Evolutionary conservation across 176 grass and related monocot genomes (phyloP), one percentile per base, ranked within the genome.

Genomic region (Chloris gayana): DNA sequence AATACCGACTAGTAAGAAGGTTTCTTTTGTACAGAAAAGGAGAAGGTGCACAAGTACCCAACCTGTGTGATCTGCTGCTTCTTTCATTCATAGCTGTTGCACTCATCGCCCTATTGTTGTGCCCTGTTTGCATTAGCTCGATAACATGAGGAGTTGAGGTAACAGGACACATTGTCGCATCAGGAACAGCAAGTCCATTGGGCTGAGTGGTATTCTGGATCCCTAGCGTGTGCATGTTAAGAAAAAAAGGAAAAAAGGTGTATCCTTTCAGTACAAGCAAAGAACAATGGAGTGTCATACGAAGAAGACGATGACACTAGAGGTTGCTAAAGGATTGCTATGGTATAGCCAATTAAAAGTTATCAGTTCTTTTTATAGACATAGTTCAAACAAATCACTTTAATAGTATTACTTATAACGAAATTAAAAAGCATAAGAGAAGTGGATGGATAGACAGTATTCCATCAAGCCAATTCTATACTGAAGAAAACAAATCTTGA

Each of bases 1-100:
- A 77, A 72, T 82, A 53, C 11, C 49, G 3, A 53, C 39, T 31
- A 49, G 67, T 74, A 80, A 64, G 79, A 65, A 62, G 58, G 59
- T 69, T 44, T 64, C 24, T 63, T 72, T 72, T 33, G 42, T 30
- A 41, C 10, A 73, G 4, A 63, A 64, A 66, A 88, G 69, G 17
- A 63, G 29, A 77, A 84, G 51, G 30, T 49, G 8, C 42, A 45
- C 47, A 67, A 30, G 14, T 61, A 84, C 69, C 31, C 41, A 72
- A 88, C 94, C 94, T 97, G 42, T 97, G 94, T 60, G 94, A 97
- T 81, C 94, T 86, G 70, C 94, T 97, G 70, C 94, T 97, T 72
- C 94, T 89, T 69, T 94, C 94, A 76, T 94, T 97, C 67, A 97
- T 81, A 67, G 94, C 94, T 76, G 91, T 97, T 34, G 94, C 89